Evolutionary conservation across 345 rosid genomes (phyloP).

Genomic region (Aurinia saxatilis): DNA sequence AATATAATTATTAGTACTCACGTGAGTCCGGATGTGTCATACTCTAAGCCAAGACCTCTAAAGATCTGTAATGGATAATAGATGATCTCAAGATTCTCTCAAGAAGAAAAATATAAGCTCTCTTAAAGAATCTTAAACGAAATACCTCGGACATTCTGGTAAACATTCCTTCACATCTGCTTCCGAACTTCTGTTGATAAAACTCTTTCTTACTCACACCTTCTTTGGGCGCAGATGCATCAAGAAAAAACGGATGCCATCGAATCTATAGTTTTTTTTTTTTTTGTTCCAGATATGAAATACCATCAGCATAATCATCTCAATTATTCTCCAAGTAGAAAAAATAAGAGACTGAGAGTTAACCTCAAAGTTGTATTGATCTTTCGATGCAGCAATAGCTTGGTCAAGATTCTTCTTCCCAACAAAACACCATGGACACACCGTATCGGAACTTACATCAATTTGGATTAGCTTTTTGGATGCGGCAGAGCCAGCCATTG

Average conservation of each 20-base stretch:
- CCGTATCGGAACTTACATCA: conserved; percentile 74
- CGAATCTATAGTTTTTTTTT: conserved; percentile 64
- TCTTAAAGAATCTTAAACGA: conserved; percentile 1
- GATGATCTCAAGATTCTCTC: background rate
- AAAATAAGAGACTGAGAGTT: background rate
- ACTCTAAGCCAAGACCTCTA: conserved; percentile 63
- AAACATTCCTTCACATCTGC: conserved; percentile 37
- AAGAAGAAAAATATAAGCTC: background rate
- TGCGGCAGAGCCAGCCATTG: conserved; percentile 48
- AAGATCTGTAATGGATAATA: conserved; percentile 47
- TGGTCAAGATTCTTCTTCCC: conserved; percentile 79
- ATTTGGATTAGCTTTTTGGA: conserved; percentile 54
- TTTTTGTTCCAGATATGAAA: background rate
- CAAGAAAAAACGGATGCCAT: conserved; percentile 82
- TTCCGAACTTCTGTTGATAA: conserved; percentile 60
- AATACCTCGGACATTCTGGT: conserved; percentile 63
- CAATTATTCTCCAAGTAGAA: background rate
- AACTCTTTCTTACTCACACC: conserved; percentile 67
- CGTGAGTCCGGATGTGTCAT: conserved; percentile 78
- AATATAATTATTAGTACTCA: conserved; percentile 35
- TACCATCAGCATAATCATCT: background rate
- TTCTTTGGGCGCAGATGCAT: conserved; percentile 83
- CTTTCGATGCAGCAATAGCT: conserved; percentile 57
- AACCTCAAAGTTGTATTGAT: conserved; percentile 46
- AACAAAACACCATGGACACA: conserved; percentile 85